Percentiles rank a stretch among this genome's conserved stretches.
phyloP scores from a whole-genome alignment of 805 yeast genomes.

The Tetrapisispora fleetii region DNA sequence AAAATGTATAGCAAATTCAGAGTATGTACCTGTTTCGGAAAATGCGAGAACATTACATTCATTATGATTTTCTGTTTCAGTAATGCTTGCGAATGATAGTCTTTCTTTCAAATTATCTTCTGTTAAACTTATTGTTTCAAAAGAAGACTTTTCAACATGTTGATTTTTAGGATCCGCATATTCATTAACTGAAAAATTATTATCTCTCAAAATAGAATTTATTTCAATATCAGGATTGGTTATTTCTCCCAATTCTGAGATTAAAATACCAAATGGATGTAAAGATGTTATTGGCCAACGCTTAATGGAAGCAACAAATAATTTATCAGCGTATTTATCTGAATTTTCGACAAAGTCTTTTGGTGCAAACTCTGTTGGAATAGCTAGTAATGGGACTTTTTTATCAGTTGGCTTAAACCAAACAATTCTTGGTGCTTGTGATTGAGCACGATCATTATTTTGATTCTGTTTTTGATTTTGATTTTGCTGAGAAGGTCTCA shows the following conservation, averaged over 20 bases:
- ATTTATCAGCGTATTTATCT: conserved; percentile 65
- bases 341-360: conserved; percentile 89
- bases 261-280: conserved; percentile 94
- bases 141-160: conserved; percentile 18
- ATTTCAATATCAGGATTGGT: conserved; percentile 71
- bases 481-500: conserved; percentile 92
- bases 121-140: conserved; percentile 18
- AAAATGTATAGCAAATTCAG: conserved; percentile 80
- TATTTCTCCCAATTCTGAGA: conserved; percentile 75
- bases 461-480: conserved; percentile 15
- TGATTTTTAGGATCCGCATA: conserved; percentile 42
- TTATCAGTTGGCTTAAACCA: conserved; percentile 99
- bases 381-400: conserved; percentile 94
- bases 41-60: conserved; percentile 29
- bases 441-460: conserved; percentile 9
- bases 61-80: conserved; percentile 12
- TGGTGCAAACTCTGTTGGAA: conserved; percentile 98
- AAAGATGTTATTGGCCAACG: conserved; percentile 99
- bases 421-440: conserved; percentile 77
- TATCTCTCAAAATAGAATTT: conserved; percentile 81
- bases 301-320: conserved; percentile 90
- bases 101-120: conserved; percentile 14
- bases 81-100: conserved; percentile 13
- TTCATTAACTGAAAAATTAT: conserved; percentile 73
- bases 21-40: conserved; percentile 27